Percentiles rank a stretch among this genome's conserved stretches.
Conservation (phyloP, 805 yeast species). For the Hanseniaspora mollemarum region DNA sequence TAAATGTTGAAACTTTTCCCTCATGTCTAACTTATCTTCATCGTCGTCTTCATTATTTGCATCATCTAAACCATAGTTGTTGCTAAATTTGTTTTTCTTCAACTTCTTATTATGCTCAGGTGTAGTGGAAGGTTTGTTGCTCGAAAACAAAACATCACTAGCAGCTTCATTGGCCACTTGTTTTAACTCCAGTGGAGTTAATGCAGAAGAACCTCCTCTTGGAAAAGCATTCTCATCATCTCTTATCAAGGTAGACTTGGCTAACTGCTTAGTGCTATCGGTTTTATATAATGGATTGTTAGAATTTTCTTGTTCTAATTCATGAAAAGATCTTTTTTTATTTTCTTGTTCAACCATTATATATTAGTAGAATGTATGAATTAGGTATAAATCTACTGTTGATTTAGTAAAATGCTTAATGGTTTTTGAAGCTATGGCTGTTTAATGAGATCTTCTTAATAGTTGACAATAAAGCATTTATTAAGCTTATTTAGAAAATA, state of each 20-base stretch:
- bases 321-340: conserved; percentile 25
- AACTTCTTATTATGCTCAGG: conserved; percentile 18
- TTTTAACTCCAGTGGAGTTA: conserved; percentile 82
- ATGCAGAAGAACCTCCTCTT: conserved; percentile 84
- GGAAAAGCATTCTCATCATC: conserved; percentile 51
- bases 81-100: conserved; percentile 20
- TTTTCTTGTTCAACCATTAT: conserved; percentile 7
- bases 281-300: conserved; percentile 34
- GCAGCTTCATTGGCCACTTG: conserved; percentile 89
- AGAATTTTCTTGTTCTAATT: conserved; percentile 32
- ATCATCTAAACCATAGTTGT: conserved; percentile 21
- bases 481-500: no score
- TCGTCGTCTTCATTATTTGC: conserved; percentile 27
- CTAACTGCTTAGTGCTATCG: conserved; percentile 33
- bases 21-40: conserved; percentile 26
- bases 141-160: conserved; percentile 65
- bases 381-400: neutral
- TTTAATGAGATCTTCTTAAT: no score
- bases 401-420: neutral
- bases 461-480: no score
- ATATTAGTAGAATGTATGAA: neutral
- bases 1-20: conserved; percentile 38
- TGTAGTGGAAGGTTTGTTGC: conserved; percentile 19
- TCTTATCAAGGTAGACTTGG: conserved; percentile 30
- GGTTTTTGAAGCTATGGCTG: neutral